Evolutionary conservation across 257 asterid genomes (phyloP), one percentile per base, ranked within the genome.

Genomic region (Sherardia arvensis): DNA sequence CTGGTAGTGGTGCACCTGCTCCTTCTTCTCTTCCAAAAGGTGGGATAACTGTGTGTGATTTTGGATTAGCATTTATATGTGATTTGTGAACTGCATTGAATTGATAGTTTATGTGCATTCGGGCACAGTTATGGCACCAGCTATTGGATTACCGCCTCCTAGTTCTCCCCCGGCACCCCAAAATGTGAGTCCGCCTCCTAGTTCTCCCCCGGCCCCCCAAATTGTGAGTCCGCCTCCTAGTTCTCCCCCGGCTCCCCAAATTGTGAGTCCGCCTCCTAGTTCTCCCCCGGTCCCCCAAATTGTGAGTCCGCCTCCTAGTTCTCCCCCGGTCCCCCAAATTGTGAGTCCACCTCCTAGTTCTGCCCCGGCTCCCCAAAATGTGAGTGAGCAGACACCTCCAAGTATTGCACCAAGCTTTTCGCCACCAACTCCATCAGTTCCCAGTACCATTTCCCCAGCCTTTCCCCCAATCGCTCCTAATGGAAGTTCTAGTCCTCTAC

Each of bases 1-100:
- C 70, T 60, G 65, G 59, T 53, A 69, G 61, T 38, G 57, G 66
- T 56, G 74, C 85, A 40, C 86, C 86, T 51, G 21, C 69, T 55
- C 74, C 89, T 53, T 61, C 72, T 56, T 71, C 76, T 68, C 84
- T 62, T 55, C 79, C 79, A 63, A 71, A 71, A 62, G 87, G 90
- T 86, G 73, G 29, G 69, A 60, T 65, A n/a, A 20, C 25, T 22
- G 36, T 10, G 25, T n/a, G 25, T 55, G 8, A 28, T 61, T 43
- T 11, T 26, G 25, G 10, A 27, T n/a, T 28, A 30, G 18, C 29
- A 9, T 12, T 38, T 3, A 38, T 12, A 4, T 23, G 49, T 63
- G 43, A 59, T 38, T n/a, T 58, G 68, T 59, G 69, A 64, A 64
- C 60, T 51, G 62, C 65, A 53, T 73, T 28, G 53, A 43, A 53